Conservation (phyloP, 176 grass and related monocot genomes). For the Bolboschoenus planiculmis region DNA sequence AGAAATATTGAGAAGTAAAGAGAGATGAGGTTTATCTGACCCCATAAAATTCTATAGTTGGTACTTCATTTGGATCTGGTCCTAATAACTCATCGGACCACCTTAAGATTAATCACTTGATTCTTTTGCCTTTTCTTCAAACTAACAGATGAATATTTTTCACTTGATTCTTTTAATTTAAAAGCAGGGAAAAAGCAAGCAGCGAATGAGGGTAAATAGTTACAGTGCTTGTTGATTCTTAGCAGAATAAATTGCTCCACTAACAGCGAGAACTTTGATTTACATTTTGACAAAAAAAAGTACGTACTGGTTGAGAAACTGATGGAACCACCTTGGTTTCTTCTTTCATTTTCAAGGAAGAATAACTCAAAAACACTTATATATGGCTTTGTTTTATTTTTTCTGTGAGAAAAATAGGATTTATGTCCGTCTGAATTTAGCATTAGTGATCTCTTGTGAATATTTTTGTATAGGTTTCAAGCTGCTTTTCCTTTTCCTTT, state of each 20-base stretch:
- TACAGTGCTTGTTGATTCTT: neutral
- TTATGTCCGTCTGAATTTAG: neutral
- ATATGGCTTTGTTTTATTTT: neutral
- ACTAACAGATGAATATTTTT: neutral
- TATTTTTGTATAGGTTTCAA: constrained; percentile 15
- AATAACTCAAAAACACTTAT: neutral
- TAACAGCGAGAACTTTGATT: neutral
- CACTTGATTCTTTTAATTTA: neutral
- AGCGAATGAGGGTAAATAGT: neutral
- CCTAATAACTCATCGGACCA: neutral
- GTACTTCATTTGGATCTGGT: neutral
- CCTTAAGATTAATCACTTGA: neutral
- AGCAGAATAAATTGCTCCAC: neutral
- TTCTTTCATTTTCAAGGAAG: neutral
- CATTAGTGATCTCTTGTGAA: neutral
- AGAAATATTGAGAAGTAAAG: neutral
- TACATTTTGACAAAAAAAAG: constrained; percentile 6
- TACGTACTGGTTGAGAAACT: neutral
- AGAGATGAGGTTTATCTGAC: neutral
- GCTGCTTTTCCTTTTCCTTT: neutral
- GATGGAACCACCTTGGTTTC: neutral
- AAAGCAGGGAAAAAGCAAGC: constrained; percentile 4
- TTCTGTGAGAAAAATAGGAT: neutral
- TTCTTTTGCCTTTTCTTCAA: neutral
- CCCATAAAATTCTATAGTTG: neutral